Evolutionary conservation across 768 basidiomycete genomes (phyloP).

Genomic region (Lactarius pseudohatsudake): DNA sequence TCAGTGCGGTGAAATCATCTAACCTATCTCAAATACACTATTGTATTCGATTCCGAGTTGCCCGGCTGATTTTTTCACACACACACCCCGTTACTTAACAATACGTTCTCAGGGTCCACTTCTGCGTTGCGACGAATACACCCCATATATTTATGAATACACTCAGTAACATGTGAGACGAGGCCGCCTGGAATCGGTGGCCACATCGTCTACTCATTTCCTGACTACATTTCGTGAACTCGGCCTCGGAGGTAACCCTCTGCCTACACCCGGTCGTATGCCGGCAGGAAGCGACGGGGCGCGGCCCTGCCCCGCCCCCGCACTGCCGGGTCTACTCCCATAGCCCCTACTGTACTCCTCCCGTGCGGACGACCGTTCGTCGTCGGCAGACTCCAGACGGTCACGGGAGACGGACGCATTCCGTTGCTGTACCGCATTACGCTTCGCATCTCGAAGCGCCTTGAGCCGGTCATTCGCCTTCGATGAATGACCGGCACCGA

Average conservation of each 20-base stretch:
- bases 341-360: slow-evolving; percentile 6
- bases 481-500: slow-evolving; percentile 32
- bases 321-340: neutral
- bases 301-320: neutral
- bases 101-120: neutral
- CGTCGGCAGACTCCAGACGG: neutral
- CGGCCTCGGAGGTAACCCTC: slow-evolving; percentile 15
- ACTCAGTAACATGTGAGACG: neutral
- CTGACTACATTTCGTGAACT: slow-evolving; percentile 2
- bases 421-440: slow-evolving; percentile 32
- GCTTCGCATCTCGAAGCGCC: slow-evolving; percentile 52
- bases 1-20: neutral
- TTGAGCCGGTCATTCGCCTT: slow-evolving; percentile 49
- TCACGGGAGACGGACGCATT: neutral
- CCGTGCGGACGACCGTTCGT: neutral
- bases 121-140: neutral
- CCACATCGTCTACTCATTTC: neutral
- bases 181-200: neutral
- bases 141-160: neutral
- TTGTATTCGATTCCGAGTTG: neutral
- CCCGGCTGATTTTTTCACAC: neutral
- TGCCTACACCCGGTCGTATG: neutral
- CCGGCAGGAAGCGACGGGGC: slow-evolving; percentile 15
- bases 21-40: neutral
- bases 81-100: neutral